These are phyloP conservation scores for Acacia acuminata DNA, from an alignment of 306 rosid species.

Conservation along the genomic window DNA sequence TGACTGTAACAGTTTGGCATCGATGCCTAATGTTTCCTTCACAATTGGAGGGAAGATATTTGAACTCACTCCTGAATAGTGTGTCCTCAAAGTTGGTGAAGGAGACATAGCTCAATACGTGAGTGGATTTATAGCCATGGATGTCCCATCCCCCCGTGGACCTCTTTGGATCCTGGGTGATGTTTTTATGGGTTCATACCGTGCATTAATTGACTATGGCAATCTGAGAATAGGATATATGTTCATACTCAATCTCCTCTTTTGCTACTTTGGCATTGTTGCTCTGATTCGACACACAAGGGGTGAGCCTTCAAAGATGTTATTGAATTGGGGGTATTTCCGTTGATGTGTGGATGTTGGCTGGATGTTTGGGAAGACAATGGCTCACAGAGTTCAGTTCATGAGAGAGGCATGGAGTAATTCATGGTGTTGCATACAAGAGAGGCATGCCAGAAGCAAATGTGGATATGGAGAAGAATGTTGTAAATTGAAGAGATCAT, in stretches of 20 bases:
- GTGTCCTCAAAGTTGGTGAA: slow-evolving; percentile 60
- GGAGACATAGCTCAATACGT: slow-evolving; percentile 64
- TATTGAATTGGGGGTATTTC: slow-evolving; percentile 98
- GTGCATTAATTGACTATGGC: slow-evolving; percentile 67
- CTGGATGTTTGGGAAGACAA: slow-evolving; percentile 97
- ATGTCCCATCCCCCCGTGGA: slow-evolving; percentile 70
- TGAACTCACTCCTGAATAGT: slow-evolving; percentile 66
- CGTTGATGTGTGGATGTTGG: slow-evolving; percentile 99
- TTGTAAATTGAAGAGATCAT: too few relatives aligned
- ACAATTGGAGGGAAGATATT: slow-evolving; percentile 64
- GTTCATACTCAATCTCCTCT: slow-evolving; percentile 71
- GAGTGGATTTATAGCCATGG: slow-evolving; percentile 65
- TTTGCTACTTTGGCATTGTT: slow-evolving; percentile 79
- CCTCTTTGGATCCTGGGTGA: slow-evolving; percentile 84
- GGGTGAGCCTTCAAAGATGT: slow-evolving; percentile 92
- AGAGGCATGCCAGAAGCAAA: too few relatives aligned
- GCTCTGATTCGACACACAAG: slow-evolving; percentile 82
- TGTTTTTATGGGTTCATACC: slow-evolving; percentile 75
- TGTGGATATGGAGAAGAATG: too few relatives aligned
- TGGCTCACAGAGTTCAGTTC: slow-evolving; percentile 95
- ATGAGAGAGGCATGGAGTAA: too few relatives aligned
- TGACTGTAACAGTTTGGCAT: slow-evolving; percentile 58
- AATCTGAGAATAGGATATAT: slow-evolving; percentile 69
- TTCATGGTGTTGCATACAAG: too few relatives aligned
- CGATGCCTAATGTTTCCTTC: slow-evolving; percentile 60